Conservation (phyloP, 2,329 filamentous ascomycete genomes). For the Nothophoma quercina region DNA sequence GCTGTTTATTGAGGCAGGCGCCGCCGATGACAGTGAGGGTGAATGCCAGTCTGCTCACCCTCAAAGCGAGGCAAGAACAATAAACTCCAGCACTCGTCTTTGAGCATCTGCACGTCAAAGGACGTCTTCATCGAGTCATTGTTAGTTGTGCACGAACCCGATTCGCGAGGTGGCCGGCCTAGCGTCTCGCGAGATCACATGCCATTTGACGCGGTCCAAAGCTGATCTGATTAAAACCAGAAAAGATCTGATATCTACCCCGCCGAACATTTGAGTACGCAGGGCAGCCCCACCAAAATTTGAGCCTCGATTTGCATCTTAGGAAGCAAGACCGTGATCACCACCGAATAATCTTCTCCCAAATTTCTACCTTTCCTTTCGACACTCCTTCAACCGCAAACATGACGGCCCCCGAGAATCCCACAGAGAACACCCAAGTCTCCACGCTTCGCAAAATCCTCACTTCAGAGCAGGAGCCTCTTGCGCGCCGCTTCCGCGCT, state of each 20-base stretch:
- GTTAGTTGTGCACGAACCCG: conserved; percentile 28
- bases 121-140: conserved; percentile 26
- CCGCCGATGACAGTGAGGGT: conserved; percentile 28
- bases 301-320: conserved; percentile 25
- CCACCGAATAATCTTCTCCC: neutral
- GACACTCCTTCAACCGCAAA: conserved; percentile 8
- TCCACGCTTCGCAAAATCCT: conserved; percentile 75
- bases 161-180: conserved; percentile 21
- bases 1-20: neutral
- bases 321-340: conserved; percentile 10
- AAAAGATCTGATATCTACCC: conserved; percentile 36
- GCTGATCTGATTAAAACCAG: conserved; percentile 4
- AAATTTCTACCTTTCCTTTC: neutral
- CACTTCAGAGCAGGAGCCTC: conserved; percentile 78
- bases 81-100: conserved; percentile 11
- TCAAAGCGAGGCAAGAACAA: conserved; percentile 12
- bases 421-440: conserved; percentile 57
- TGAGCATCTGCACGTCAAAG: conserved; percentile 22
- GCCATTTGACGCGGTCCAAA: conserved; percentile 8
- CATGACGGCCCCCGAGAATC: conserved; percentile 37
- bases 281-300: conserved; percentile 35
- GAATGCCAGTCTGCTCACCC: conserved; percentile 16
- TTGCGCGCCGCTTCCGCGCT: conserved; percentile 90
- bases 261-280: conserved; percentile 20
- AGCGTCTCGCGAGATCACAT: conserved; percentile 21